Evolutionary conservation across 768 basidiomycete species (phyloP).

Genomic region (Calvatia gigantea): DNA sequence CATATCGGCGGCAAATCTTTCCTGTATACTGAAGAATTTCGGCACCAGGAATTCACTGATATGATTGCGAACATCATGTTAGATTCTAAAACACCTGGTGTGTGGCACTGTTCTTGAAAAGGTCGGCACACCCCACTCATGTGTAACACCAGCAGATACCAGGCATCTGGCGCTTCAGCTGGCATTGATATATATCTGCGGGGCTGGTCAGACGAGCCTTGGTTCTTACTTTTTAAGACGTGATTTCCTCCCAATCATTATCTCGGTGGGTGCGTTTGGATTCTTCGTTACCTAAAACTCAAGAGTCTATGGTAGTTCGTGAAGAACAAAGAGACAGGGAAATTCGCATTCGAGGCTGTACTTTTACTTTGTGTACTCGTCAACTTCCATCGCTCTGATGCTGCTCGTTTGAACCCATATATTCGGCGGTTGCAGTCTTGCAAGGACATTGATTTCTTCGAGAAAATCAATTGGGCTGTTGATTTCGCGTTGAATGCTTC

Average conservation of each 20-base stretch:
- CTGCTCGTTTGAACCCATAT: slow-evolving; percentile 66
- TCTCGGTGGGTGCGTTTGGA: slow-evolving; percentile 30
- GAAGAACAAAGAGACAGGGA: slow-evolving; percentile 49
- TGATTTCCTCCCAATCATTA: slow-evolving; percentile 56
- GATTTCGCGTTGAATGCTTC: slow-evolving; percentile 48
- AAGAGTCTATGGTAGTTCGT: slow-evolving; percentile 39
- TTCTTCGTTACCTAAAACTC: background rate
- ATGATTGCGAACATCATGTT: slow-evolving; percentile 44
- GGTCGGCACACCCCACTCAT: background rate
- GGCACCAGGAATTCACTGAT: slow-evolving; percentile 43
- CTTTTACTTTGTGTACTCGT: slow-evolving; percentile 60
- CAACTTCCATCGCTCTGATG: slow-evolving; percentile 73
- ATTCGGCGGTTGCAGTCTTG: slow-evolving; percentile 48
- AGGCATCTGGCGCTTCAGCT: slow-evolving; percentile 57
- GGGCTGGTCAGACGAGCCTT: slow-evolving; percentile 60
- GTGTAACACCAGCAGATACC: slow-evolving; percentile 32
- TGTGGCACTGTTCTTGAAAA: slow-evolving; percentile 10
- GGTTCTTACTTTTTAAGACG: slow-evolving; percentile 67
- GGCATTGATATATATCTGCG: slow-evolving; percentile 54
- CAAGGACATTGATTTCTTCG: slow-evolving; percentile 48
- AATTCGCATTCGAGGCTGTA: slow-evolving; percentile 56
- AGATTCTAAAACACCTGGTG: slow-evolving; percentile 44
- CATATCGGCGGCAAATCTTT: background rate
- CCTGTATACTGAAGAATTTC: background rate
- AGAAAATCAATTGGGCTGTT: slow-evolving; percentile 53